A percentile compares a stretch with the other conserved stretches of the same genome.
Conservation (phyloP, 1,284 basidiomycete species). For the Cutaneotrichosporon cutaneum region DNA sequence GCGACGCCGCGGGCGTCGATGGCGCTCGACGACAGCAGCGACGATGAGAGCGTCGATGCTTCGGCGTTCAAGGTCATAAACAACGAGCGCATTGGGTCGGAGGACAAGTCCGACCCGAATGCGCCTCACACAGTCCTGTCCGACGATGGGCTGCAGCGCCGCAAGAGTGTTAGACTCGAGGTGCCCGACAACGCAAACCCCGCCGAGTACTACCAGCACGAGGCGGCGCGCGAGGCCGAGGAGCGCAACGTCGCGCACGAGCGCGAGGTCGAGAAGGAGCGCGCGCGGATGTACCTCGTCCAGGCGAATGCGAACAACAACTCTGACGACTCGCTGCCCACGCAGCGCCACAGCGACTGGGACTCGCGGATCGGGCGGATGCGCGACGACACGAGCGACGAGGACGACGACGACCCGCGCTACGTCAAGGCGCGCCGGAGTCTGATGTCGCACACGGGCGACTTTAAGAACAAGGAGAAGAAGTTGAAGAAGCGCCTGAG, state of each 20-base stretch:
- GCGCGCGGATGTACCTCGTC: constrained; percentile 9
- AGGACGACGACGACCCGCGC: constrained; percentile 40
- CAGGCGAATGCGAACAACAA: constrained; percentile 15
- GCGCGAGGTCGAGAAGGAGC: constrained; percentile 7
- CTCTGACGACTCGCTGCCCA: constrained; percentile 14
- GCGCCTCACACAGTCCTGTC: not conserved
- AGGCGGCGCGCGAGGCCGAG: constrained; percentile 8
- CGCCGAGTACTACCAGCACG: constrained; percentile 1
- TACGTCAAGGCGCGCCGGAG: constrained; percentile 37
- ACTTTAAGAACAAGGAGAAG: constrained; percentile 5
- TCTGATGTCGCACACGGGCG: constrained; percentile 15
- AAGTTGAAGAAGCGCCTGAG: constrained; percentile 14
- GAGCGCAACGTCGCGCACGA: constrained; percentile 1
- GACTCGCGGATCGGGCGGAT: constrained; percentile 45
- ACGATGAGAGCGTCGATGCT: constrained; percentile 30
- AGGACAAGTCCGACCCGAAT: not conserved
- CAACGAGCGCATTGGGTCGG: constrained; percentile 33
- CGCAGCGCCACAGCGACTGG: constrained; percentile 30
- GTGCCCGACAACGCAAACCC: constrained; percentile 17
- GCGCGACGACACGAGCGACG: constrained; percentile 45
- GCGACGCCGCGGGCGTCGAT: constrained; percentile 3
- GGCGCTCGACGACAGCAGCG: constrained; percentile 32
- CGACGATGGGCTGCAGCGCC: constrained; percentile 25
- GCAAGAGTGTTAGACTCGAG: constrained; percentile 49
- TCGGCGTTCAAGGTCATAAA: constrained; percentile 43